These are phyloP conservation scores for Xylaria polymorpha DNA, from an alignment of 2,329 filamentous ascomycete genomes.

Conservation along the genomic window DNA sequence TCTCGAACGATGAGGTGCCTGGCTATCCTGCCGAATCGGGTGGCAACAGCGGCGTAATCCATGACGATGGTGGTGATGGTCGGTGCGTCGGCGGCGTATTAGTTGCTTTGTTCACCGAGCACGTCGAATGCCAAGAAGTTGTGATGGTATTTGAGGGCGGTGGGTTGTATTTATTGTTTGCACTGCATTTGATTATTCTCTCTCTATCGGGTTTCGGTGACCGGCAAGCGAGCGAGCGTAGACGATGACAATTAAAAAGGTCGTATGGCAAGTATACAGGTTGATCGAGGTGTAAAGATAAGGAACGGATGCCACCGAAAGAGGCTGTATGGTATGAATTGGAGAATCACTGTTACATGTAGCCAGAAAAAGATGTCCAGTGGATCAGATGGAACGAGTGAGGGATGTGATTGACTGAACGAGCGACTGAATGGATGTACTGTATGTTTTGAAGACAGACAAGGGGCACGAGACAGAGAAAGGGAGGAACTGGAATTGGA, in stretches of 20 bases:
- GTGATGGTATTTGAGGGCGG: not conserved
- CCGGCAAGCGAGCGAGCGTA: conserved; percentile 9
- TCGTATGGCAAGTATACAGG: not conserved
- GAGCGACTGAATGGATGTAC: conserved; percentile 22
- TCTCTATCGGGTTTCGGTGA: conserved; percentile 1
- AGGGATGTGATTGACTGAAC: conserved; percentile 10
- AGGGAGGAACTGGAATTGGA: conserved; percentile 32
- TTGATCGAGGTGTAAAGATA: not conserved
- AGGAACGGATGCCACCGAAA: conserved; percentile 18
- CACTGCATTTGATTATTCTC: not conserved
- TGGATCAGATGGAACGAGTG: conserved; percentile 12
- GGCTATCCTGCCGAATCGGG: conserved; percentile 39
- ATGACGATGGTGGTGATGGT: conserved; percentile 14
- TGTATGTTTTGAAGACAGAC: conserved; percentile 18
- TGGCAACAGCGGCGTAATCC: conserved; percentile 32
- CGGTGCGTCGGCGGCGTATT: not conserved
- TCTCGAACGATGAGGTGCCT: conserved; percentile 39
- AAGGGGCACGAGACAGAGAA: conserved; percentile 22
- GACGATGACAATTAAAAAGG: conserved; percentile 19
- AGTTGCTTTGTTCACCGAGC: not conserved
- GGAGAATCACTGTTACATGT: conserved; percentile 17
- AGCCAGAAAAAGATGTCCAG: conserved; percentile 8
- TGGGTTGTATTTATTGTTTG: not conserved
- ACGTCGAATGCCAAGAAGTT: not conserved
- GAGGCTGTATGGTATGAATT: conserved; percentile 5